These are phyloP conservation scores for Arthrobotrys megalospora DNA, from an alignment of 2,329 filamentous ascomycete genomes.

Conservation along the genomic window DNA sequence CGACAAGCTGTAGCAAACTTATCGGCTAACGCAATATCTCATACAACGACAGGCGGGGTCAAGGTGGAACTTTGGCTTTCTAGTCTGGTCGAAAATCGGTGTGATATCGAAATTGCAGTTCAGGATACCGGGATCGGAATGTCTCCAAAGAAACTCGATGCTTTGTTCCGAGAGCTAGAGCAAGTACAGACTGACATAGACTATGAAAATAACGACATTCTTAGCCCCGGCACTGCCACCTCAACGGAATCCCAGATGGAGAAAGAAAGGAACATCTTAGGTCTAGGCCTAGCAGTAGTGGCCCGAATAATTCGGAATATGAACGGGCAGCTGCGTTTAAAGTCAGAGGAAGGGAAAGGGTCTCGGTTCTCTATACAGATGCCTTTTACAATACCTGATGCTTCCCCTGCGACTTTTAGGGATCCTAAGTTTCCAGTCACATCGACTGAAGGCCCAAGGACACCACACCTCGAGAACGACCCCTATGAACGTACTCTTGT, in stretches of 20 bases:
- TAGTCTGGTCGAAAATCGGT: conserved; percentile 72
- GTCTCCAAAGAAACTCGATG: conserved; percentile 73
- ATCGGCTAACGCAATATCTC: conserved; percentile 85
- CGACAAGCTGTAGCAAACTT: conserved; percentile 87
- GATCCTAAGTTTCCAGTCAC: not conserved
- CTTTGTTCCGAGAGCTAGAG: conserved; percentile 75
- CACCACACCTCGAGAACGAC: conserved; percentile 16
- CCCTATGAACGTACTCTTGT: conserved; percentile 48
- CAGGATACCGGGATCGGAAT: conserved; percentile 82
- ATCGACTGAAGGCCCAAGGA: conserved; percentile 5
- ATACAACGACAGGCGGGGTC: conserved; percentile 79
- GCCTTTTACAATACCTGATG: conserved; percentile 73
- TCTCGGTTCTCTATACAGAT: conserved; percentile 86
- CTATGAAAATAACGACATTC: conserved; percentile 50
- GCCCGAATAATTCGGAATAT: conserved; percentile 89
- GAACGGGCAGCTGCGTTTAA: conserved; percentile 87
- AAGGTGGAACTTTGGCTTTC: conserved; percentile 79
- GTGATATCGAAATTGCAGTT: conserved; percentile 80
- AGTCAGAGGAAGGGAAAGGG: conserved; percentile 85
- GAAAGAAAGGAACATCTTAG: conserved; percentile 73
- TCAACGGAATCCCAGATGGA: conserved; percentile 62
- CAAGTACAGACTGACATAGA: conserved; percentile 74
- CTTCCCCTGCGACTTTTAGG: conserved; percentile 9
- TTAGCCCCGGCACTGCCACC: not conserved
- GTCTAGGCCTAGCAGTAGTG: conserved; percentile 89